Evolutionary conservation across 2,329 filamentous ascomycete genomes (phyloP).

Genomic region (Aspergillus neoniger): DNA sequence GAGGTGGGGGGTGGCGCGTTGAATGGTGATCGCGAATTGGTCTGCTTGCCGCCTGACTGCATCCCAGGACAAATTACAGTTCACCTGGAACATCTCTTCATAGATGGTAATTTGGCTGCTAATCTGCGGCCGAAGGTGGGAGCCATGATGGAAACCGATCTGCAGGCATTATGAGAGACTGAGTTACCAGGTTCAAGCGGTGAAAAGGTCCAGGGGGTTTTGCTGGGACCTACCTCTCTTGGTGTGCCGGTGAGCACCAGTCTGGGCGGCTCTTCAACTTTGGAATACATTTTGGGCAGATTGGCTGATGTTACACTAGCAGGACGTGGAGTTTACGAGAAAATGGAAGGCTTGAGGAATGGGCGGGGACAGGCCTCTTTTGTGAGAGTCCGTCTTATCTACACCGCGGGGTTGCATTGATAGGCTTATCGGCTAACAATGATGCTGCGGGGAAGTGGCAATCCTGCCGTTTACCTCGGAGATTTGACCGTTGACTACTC

Average conservation of each 20-base stretch:
- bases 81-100: slow-evolving; percentile 48
- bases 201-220: too few relatives aligned
- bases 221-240: slow-evolving; percentile 25
- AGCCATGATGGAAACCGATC: slow-evolving; percentile 54
- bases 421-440: too few relatives aligned
- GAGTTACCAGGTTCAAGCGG: too few relatives aligned
- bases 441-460: too few relatives aligned
- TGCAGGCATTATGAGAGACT: slow-evolving; percentile 22
- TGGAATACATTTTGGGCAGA: slow-evolving; percentile 49
- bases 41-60: slow-evolving; percentile 49
- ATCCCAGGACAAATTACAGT: slow-evolving; percentile 50
- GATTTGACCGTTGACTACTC: too few relatives aligned
- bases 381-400: too few relatives aligned
- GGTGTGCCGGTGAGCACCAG: slow-evolving; percentile 28
- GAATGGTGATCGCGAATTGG: slow-evolving; percentile 50
- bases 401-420: too few relatives aligned
- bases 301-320: not conserved
- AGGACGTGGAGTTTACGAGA: not conserved
- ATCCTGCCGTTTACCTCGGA: too few relatives aligned
- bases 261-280: slow-evolving; percentile 22
- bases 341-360: not conserved
- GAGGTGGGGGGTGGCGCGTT: slow-evolving; percentile 39
- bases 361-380: too few relatives aligned
- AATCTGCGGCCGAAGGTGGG: slow-evolving; percentile 43
- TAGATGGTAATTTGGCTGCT: slow-evolving; percentile 51